These are phyloP conservation scores for Penicillium sp. DNA, from an alignment of 2,329 filamentous ascomycete species.

Conservation along the genomic window DNA sequence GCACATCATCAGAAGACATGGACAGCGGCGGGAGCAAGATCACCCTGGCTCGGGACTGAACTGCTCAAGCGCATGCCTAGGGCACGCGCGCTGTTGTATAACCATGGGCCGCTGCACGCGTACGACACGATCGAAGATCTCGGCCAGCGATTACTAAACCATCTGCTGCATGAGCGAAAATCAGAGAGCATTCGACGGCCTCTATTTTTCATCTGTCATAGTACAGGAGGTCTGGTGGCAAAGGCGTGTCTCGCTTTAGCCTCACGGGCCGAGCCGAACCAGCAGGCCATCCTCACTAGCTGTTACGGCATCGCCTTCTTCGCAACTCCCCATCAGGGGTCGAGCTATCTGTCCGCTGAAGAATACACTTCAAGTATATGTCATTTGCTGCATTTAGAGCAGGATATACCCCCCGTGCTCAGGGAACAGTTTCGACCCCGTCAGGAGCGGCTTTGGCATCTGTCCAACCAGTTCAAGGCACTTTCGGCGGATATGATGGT, in stretches of 20 bases:
- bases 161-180: constrained; percentile 22
- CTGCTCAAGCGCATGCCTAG: constrained; percentile 20
- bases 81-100: constrained; percentile 28
- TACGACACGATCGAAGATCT: constrained; percentile 27
- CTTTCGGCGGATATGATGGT: constrained; percentile 56
- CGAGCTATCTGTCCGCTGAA: constrained; percentile 58
- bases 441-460: constrained; percentile 46
- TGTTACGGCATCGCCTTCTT: constrained; percentile 61
- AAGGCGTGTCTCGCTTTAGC: constrained; percentile 51
- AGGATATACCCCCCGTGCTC: constrained; percentile 50
- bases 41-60: constrained; percentile 27
- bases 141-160: constrained; percentile 24
- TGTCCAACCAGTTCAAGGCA: constrained; percentile 54
- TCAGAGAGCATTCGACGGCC: constrained; percentile 40
- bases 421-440: constrained; percentile 51
- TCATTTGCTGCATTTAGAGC: constrained; percentile 49
- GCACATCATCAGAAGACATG: constrained; percentile 30
- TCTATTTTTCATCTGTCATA: constrained; percentile 58
- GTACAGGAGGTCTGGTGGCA: constrained; percentile 57
- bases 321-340: constrained; percentile 60
- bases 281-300: constrained; percentile 47
- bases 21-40: constrained; percentile 17
- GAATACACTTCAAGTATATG: constrained; percentile 55
- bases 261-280: constrained; percentile 24
- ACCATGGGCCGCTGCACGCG: constrained; percentile 26